Base-by-base conservation (phyloP, 2,329 filamentous ascomycete species). In the Trichophyton equinum region DNA sequence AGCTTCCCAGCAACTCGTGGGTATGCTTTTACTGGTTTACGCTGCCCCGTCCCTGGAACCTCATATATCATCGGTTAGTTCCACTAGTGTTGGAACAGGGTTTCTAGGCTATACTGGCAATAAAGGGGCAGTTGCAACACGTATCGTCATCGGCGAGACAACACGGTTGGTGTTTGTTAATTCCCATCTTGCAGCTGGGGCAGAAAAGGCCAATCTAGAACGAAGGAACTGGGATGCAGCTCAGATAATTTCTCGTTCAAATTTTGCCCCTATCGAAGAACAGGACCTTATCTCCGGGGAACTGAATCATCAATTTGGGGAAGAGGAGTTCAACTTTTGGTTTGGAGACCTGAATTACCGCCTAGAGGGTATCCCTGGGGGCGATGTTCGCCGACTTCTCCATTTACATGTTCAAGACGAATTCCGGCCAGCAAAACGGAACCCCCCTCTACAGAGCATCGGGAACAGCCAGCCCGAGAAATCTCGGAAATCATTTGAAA, bases 301-400 rank as follows among this genome's bases (percentile, higher is more conserved):
- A 0, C 62, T 67, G 13, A 65, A 62, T 25, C 84, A 88, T 58
- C 82, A 78, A 40, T 86, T 99, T 65, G 91, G 89, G 0, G 88
- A 95, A 44, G 92, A 95, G 65, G 94, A 99, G 69, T 91, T 96
- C 74, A 85, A 86, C 0, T 96, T 99, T 69, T 97, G 92, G 90
- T 89, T 96, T 69, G 94, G 94, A 5, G 94, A 99, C 72, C 79
- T 99, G 47, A 99, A 99, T 71, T 99, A 96, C 70, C 84, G 94
- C 36, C 80, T 99, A 0, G 89, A 95, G 58, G 89, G 87, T 51
- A 82, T 97, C 57, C 89, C 92, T 0, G 91, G 91, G 0, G 88
- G 94, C 42, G 94, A 99, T 71, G 94, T 99, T 55, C 83, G 92
- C 36, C 83, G 88, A 56, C 77, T 97, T 5, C 78, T 99, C 42